Evolutionary conservation across 148 eudicot genomes (phyloP).

Genomic region (Rhododendron ovatum): DNA sequence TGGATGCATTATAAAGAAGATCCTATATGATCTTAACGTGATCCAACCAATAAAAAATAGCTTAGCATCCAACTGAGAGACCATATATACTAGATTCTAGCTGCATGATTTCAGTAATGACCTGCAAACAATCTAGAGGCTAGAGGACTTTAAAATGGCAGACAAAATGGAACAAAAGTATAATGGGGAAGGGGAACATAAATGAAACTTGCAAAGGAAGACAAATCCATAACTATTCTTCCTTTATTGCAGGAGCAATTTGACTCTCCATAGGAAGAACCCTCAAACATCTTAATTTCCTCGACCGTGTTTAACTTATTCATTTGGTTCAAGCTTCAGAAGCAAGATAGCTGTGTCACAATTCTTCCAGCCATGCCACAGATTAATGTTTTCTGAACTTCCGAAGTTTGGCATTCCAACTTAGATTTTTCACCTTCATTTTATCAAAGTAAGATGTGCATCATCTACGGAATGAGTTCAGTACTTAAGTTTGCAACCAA

Average conservation of each 20-base stretch:
- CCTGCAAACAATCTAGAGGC: neutral
- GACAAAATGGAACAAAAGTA: neutral
- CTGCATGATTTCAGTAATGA: neutral
- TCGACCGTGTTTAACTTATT: neutral
- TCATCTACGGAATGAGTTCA: neutral
- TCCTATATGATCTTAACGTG: neutral
- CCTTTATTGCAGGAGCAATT: neutral
- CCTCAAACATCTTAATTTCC: conserved; percentile 2
- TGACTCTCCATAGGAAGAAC: neutral
- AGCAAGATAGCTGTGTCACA: neutral
- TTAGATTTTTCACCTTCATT: neutral
- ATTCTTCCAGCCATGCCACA: conserved; percentile 4
- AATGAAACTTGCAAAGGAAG: neutral
- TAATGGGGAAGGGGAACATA: neutral
- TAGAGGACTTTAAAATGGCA: neutral
- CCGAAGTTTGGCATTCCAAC: neutral
- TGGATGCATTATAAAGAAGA: conserved; percentile 9
- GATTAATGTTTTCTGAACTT: neutral
- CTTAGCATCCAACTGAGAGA: neutral
- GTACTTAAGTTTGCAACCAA: neutral
- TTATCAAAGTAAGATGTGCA: neutral
- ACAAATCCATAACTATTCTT: neutral
- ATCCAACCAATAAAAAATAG: neutral
- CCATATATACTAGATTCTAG: neutral
- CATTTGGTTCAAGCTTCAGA: neutral